These are phyloP conservation scores for Agastache rugosa DNA, from an alignment of 257 asterid genomes.

Conservation along the genomic window DNA sequence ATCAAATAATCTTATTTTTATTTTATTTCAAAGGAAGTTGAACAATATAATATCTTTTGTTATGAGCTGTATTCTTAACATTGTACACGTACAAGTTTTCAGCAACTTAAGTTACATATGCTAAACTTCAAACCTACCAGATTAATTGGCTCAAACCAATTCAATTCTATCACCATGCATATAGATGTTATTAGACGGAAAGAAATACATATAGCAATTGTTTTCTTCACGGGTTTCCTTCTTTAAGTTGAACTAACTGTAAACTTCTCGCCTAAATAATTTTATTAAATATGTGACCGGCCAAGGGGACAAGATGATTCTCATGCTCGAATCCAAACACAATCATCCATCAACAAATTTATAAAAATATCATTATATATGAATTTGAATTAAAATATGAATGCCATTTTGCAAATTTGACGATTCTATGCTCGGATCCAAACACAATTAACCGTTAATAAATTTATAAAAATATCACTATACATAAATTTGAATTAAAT, in stretches of 20 bases:
- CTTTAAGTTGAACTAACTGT: slow-evolving; percentile 31
- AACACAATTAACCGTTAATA: no score
- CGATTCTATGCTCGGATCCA: no score
- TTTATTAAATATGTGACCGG: no score
- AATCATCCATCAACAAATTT: no score
- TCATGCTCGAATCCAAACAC: no score
- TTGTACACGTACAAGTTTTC: not conserved
- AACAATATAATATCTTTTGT: not conserved
- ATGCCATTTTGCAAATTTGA: no score
- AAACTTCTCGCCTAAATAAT: not conserved
- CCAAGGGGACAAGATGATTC: no score
- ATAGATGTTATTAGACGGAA: not conserved
- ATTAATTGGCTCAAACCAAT: not conserved
- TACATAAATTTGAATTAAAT: no score
- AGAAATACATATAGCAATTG: not conserved
- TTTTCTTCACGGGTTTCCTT: slow-evolving; percentile 11
- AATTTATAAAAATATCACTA: no score
- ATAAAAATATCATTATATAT: no score
- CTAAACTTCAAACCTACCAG: slow-evolving; percentile 42
- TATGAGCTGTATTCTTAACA: slow-evolving; percentile 10
- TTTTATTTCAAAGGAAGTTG: not conserved
- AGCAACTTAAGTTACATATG: slow-evolving; percentile 8
- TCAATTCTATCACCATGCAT: not conserved
- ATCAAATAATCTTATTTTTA: not conserved
- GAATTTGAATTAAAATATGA: no score